phyloP scores from a whole-genome alignment of 768 basidiomycete genomes.

The Boletus edulis region DNA sequence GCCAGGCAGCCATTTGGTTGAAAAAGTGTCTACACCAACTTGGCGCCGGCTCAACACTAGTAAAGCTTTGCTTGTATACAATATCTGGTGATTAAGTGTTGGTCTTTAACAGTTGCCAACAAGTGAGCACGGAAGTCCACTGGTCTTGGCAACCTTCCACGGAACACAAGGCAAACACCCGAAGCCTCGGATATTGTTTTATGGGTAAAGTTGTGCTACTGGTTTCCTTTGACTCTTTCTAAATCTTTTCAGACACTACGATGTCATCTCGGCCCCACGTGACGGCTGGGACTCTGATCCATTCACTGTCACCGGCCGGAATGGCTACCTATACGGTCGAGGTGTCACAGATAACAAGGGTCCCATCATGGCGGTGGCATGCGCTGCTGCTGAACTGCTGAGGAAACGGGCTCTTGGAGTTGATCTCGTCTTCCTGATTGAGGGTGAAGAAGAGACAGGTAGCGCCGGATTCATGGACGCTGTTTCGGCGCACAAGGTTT shows the following conservation, averaged over 20 bases:
- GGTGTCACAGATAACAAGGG: slow-evolving; percentile 97
- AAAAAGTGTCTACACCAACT: slow-evolving; percentile 85
- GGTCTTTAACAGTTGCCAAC: slow-evolving; percentile 60
- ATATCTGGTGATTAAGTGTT: background rate
- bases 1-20: slow-evolving; percentile 92
- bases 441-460: slow-evolving; percentile 97
- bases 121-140: slow-evolving; percentile 74
- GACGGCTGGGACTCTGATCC: slow-evolving; percentile 83
- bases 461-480: slow-evolving; percentile 83
- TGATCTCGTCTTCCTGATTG: slow-evolving; percentile 88
- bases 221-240: background rate
- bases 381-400: slow-evolving; percentile 82
- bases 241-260: slow-evolving; percentile 71
- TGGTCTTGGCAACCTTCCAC: slow-evolving; percentile 86
- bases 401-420: slow-evolving; percentile 70
- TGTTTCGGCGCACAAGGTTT: slow-evolving; percentile 71
- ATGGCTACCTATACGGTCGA: slow-evolving; percentile 88
- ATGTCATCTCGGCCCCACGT: slow-evolving; percentile 82
- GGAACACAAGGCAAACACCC: slow-evolving; percentile 57
- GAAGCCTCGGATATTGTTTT: slow-evolving; percentile 82
- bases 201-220: slow-evolving; percentile 54
- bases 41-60: slow-evolving; percentile 78
- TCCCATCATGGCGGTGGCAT: slow-evolving; percentile 87
- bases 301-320: slow-evolving; percentile 75
- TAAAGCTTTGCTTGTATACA: slow-evolving; percentile 31